Base-by-base conservation (phyloP, 176 grass and related monocot species). In the Paspalum notatum region DNA sequence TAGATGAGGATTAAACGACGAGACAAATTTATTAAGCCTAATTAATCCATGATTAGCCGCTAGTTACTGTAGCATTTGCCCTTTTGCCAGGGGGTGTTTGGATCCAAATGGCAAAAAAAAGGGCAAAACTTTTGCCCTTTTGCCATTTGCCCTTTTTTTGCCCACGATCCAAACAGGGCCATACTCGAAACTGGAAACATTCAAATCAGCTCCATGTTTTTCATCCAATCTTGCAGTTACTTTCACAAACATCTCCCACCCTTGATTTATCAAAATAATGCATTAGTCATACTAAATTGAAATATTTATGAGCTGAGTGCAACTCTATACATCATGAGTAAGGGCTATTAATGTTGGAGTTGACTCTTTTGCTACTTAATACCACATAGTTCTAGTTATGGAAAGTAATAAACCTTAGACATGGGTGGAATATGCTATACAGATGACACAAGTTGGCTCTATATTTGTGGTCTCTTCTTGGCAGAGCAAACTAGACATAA, bases 361-460 rank as follows among this genome's bases (percentile, higher is more conserved):
- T 9, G 1, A 22, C 20, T 68, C 8, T 80, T 68, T 67, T 66
- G 16, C 47, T 79, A 46, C 12, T 54, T 38, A 25, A 38, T 45
- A 40, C 46, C 43, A 53, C 14, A 12, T 12, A 27, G n/a, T 54
- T 8, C 40, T 44, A 38, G 18, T 26, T 53, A 61, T 10, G 2
- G 21, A 43, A 39, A 47, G 22, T 73, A 64, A 64, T 57, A 59
- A 73, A 73, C 32, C 47, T 55, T 72, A 5, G 75, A 18, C 48
- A 54, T 80, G 9, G 75, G 17, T 74, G n/a, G 51, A 53, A 38
- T 74, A 54, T 47, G 73, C 16, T 72, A 43, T 8, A 32, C 49
- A 45, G 61, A 76, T 84, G 42, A 67, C 8, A 50, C 32, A 24
- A n/a, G n/a, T n/a, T n/a, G n/a, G n/a, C n/a, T n/a, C n/a, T n/a